Base-by-base conservation (phyloP, 768 basidiomycete species). In the Hydnomerulius pinastri region DNA sequence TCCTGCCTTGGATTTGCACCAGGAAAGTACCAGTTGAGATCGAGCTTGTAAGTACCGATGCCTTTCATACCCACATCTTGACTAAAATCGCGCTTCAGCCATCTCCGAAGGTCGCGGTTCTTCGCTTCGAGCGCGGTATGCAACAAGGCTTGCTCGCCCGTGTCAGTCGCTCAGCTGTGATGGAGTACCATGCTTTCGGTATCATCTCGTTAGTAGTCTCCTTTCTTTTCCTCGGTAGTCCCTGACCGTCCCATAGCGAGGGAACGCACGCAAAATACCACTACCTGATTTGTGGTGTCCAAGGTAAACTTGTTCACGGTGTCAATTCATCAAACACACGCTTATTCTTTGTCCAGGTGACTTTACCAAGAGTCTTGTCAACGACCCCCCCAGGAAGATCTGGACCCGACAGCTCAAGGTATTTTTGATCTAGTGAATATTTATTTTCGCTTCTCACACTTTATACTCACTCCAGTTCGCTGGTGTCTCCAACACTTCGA, bases 371-470 rank as follows among this genome's bases (percentile, higher is more conserved):
- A 76, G 82, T 47, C 80, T 90, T 18, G 85, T 90, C 55, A 73
- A 77, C 51, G 73, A 87, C 60, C 86, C 86, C 35, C 87, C 87
- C 20, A 81, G 74, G 59, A 78, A 75, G 24, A 68, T 90, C 33
- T 91, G 88, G 89, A 90, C 88, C 11, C 83, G 88, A 43, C 79
- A 90, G 68, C 71, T 90, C 25, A 91, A 91, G 83, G 86, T 84
- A 55, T 51, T 35, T 38, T 3, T 27, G 6, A 25, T 8, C 24
- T 7, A 71, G 48, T 29, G 9, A 29, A n/a, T 21, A 8, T 12
- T 36, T 18, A 29, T 18, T 13, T 6, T 27, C 17, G 7, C 23
- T 54, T 50, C 51, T 56, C 48, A 62, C 27, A 6, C 8, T 44
- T 21, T 32, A 36, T 21, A 29, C 4, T 32, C 38, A 25, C 15